phyloP scores from a whole-genome alignment of 176 grass and related monocot species.

The Oryza officinalis region DNA sequence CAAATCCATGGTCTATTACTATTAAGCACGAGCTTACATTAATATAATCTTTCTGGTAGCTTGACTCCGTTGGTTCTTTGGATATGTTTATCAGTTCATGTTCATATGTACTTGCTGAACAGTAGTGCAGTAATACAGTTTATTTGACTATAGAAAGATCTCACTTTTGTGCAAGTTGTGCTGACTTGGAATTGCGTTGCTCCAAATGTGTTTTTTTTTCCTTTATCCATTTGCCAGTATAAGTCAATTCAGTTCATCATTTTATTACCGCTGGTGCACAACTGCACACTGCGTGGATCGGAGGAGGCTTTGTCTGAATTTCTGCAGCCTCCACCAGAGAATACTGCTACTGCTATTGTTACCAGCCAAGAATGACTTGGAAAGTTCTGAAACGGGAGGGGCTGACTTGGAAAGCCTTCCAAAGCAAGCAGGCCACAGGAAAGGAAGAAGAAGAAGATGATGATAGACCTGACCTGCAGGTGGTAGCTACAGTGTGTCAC shows the following conservation, averaged over 20 bases:
- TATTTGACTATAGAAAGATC: background rate
- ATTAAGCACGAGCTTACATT: conserved; percentile 6
- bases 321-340: background rate
- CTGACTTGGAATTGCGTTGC: background rate
- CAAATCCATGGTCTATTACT: background rate
- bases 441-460: background rate
- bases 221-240: background rate
- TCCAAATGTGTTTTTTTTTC: background rate
- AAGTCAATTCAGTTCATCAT: background rate
- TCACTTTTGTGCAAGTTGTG: background rate
- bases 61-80: background rate
- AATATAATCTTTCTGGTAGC: background rate
- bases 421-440: background rate
- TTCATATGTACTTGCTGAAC: background rate
- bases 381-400: conserved; percentile 7
- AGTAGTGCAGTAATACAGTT: background rate
- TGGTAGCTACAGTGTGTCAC: conserved; percentile 13
- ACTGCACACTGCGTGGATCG: background rate
- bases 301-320: background rate
- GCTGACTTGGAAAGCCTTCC: conserved; percentile 14
- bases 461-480: background rate
- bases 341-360: background rate
- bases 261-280: background rate
- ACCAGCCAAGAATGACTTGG: conserved; percentile 27
- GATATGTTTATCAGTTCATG: background rate